These are phyloP conservation scores for Nicotiana tomentosiformis DNA, from an alignment of 257 asterid genomes.

Conservation along the genomic window DNA sequence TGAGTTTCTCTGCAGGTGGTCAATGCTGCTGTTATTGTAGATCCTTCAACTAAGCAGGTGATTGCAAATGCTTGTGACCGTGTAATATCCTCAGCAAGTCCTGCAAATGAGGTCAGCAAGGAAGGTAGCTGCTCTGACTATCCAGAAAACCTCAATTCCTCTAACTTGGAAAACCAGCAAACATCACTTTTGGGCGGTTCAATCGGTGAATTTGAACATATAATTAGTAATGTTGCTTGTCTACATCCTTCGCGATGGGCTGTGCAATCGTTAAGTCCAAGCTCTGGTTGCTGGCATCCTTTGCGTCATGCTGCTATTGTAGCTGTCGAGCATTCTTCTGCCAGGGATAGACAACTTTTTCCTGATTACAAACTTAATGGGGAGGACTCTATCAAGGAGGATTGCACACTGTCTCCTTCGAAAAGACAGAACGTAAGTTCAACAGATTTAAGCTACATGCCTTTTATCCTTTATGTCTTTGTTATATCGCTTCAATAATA, in stretches of 20 bases:
- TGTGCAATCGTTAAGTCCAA: constrained; percentile 27
- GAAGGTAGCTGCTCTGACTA: constrained; percentile 20
- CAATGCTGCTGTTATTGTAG: constrained; percentile 90
- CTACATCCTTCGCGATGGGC: constrained; percentile 76
- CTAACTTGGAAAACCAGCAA: constrained; percentile 17
- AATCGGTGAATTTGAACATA: constrained; percentile 14
- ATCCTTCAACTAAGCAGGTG: constrained; percentile 63
- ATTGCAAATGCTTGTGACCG: constrained; percentile 76
- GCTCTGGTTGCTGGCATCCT: constrained; percentile 59
- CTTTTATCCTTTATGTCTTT: too few relatives aligned
- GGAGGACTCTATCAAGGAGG: constrained; percentile 30
- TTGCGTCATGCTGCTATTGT: constrained; percentile 81
- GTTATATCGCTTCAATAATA: too few relatives aligned
- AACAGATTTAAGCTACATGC: too few relatives aligned
- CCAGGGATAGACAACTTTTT: constrained; percentile 59
- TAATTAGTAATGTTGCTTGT: constrained; percentile 43
- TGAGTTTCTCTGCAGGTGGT: constrained; percentile 52
- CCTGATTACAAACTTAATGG: constrained; percentile 29
- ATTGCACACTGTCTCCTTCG: constrained; percentile 22
- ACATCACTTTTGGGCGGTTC: constrained; percentile 12
- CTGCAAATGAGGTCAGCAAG: constrained; percentile 13
- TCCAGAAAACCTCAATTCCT: constrained; percentile 21
- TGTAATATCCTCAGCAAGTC: constrained; percentile 25
- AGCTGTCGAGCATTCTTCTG: constrained; percentile 73
- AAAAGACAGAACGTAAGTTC: constrained; percentile 51